Evolutionary conservation across 2,329 filamentous ascomycete species (phyloP).

Genomic region (Penicillium sp.): DNA sequence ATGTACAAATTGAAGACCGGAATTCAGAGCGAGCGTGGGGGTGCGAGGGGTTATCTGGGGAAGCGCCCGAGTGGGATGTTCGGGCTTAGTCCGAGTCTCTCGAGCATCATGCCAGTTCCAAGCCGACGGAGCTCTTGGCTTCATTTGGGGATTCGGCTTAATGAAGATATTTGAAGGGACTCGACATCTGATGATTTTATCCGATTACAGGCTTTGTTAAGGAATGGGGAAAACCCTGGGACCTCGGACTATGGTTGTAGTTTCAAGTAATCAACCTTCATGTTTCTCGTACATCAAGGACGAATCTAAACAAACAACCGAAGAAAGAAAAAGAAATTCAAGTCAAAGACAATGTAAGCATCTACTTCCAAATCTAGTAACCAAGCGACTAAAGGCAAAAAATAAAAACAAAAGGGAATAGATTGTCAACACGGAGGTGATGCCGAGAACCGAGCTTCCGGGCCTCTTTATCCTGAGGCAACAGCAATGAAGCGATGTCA

Average conservation of each 20-base stretch:
- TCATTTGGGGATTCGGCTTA: not conserved
- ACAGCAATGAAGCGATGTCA: not conserved
- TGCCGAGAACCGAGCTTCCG: not conserved
- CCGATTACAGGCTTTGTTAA: not conserved
- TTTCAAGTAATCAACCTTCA: not conserved
- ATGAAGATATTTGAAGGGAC: not conserved
- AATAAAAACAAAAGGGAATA: not conserved
- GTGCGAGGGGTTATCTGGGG: constrained; percentile 17
- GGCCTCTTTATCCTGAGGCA: not conserved
- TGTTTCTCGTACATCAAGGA: not conserved
- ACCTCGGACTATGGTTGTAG: not conserved
- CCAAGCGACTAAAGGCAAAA: not conserved
- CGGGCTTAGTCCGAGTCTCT: constrained; percentile 18
- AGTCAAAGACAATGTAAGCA: not conserved
- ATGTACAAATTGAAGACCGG: not conserved
- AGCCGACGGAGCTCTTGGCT: not conserved
- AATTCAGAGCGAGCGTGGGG: constrained; percentile 8
- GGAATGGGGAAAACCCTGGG: not conserved
- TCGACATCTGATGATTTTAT: not conserved
- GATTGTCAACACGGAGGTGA: not conserved
- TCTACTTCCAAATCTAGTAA: not conserved
- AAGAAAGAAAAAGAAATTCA: not conserved
- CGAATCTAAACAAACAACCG: not conserved
- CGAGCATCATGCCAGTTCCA: not conserved
- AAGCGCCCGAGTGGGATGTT: constrained; percentile 13